Evolutionary conservation across 78 protist genomes (phyloP).

Genomic region (Chrysochromulina tobinii): DNA sequence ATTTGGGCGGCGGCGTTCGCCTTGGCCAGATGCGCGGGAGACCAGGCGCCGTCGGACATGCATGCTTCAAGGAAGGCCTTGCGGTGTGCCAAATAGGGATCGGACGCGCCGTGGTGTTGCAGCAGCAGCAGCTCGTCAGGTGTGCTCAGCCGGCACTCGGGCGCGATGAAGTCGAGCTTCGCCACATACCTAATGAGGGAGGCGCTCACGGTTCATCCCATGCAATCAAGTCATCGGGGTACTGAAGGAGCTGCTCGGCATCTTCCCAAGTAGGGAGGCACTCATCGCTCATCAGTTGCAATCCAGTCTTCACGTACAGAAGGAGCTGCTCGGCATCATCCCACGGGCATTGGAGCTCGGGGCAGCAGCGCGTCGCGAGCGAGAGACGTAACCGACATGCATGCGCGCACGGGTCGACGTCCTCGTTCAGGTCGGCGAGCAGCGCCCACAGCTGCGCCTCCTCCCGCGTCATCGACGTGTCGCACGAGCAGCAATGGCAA

Average conservation of each 20-base stretch:
- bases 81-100: too few species aligned
- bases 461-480: not conserved
- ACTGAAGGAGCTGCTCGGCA: too few species aligned
- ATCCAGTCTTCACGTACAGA: not conserved
- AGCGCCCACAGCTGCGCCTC: not conserved
- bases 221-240: too few species aligned
- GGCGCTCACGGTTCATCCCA: too few species aligned
- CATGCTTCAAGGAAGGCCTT: too few species aligned
- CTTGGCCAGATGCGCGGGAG: too few species aligned
- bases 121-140: not conserved
- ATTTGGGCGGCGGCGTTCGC: too few species aligned
- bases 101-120: too few species aligned
- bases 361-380: not conserved
- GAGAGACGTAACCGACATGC: not conserved
- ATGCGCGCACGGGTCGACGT: not conserved
- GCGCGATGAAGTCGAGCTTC: not conserved
- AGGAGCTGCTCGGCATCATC: not conserved
- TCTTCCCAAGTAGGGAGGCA: too few species aligned
- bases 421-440: not conserved
- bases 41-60: too few species aligned
- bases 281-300: too few species aligned
- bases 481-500: not conserved
- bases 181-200: not conserved
- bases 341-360: not conserved
- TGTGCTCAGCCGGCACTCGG: not conserved